A percentile compares a stretch with the other conserved stretches of the same genome.
Conservation (phyloP, 1,284 basidiomycete species). For the Microbotryum intermedium region DNA sequence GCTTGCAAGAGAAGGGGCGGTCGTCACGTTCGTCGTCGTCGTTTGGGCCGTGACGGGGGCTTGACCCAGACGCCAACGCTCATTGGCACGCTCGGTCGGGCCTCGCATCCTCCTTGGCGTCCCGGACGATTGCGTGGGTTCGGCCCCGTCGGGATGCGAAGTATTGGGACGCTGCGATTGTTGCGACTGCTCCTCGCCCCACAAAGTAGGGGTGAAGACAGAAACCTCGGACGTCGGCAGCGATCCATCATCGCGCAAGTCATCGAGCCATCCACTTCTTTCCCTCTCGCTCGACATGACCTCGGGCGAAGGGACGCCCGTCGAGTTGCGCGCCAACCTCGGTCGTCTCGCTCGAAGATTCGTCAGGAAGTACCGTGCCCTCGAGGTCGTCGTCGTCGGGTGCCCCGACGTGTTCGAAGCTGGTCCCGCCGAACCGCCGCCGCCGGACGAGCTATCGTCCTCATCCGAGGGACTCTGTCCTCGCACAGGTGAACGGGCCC, state of each 20-base stretch:
- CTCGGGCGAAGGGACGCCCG: slow-evolving; percentile 2
- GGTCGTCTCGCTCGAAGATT: slow-evolving; percentile 21
- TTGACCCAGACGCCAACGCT: slow-evolving; percentile 15
- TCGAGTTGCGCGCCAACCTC: slow-evolving; percentile 12
- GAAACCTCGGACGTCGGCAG: neutral
- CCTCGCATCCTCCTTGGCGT: slow-evolving; percentile 4
- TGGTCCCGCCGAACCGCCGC: neutral
- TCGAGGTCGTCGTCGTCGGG: slow-evolving; percentile 1
- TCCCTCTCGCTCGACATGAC: neutral
- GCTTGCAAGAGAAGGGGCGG: no score
- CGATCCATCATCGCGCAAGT: neutral
- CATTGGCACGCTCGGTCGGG: slow-evolving; percentile 20
- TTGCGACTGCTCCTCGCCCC: slow-evolving; percentile 3
- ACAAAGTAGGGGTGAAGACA: neutral
- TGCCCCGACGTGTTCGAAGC: neutral
- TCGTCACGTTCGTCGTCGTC: neutral
- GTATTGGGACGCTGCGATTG: neutral
- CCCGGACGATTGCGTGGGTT: neutral
- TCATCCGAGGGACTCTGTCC: neutral
- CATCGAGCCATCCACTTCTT: neutral
- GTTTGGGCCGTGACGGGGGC: neutral
- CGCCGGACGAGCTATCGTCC: neutral
- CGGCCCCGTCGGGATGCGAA: neutral
- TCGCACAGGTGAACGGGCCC: neutral
- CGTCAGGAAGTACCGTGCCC: slow-evolving; percentile 17